phyloP scores from a whole-genome alignment of 2,329 filamentous ascomycete genomes.

The Byssoonygena ceratinophila region DNA sequence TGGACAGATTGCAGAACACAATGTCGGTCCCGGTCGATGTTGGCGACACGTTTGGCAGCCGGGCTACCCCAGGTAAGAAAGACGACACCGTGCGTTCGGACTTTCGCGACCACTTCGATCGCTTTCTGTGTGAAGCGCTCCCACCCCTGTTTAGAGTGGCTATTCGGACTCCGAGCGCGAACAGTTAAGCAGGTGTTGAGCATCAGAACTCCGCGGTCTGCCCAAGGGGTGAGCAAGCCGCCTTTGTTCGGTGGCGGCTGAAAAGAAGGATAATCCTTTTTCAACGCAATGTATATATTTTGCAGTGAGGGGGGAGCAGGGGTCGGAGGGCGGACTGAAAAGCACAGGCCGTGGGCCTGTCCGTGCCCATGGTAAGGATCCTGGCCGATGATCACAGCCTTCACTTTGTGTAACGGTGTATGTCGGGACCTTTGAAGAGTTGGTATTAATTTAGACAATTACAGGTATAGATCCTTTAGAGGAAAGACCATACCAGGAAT shows the following conservation, averaged over 20 bases:
- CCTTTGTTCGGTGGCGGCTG: conserved; percentile 61
- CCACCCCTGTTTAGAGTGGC: conserved; percentile 79
- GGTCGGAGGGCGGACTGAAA: conserved; percentile 84
- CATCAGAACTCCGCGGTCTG: conserved; percentile 80
- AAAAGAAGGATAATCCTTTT: conserved; percentile 80
- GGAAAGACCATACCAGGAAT: conserved; percentile 63
- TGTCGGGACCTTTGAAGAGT: conserved; percentile 67
- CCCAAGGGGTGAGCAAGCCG: conserved; percentile 85
- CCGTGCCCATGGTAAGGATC: conserved; percentile 95
- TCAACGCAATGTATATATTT: conserved; percentile 86
- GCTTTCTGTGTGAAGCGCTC: conserved; percentile 84
- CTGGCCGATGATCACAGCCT: conserved; percentile 87
- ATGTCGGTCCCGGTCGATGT: conserved; percentile 63
- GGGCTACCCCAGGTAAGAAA: conserved; percentile 90
- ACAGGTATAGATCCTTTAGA: background rate
- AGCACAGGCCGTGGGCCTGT: conserved; percentile 92
- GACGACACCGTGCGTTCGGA: conserved; percentile 70
- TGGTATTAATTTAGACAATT: background rate
- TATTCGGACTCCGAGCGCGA: conserved; percentile 75
- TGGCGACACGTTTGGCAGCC: conserved; percentile 66
- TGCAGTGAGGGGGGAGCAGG: conserved; percentile 76
- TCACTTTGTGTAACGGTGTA: conserved; percentile 78
- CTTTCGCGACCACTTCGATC: conserved; percentile 73
- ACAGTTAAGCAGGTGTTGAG: conserved; percentile 94
- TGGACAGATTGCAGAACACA: conserved; percentile 78